Conservation (phyloP, 768 basidiomycete species). For the Amanita fuliginea region DNA sequence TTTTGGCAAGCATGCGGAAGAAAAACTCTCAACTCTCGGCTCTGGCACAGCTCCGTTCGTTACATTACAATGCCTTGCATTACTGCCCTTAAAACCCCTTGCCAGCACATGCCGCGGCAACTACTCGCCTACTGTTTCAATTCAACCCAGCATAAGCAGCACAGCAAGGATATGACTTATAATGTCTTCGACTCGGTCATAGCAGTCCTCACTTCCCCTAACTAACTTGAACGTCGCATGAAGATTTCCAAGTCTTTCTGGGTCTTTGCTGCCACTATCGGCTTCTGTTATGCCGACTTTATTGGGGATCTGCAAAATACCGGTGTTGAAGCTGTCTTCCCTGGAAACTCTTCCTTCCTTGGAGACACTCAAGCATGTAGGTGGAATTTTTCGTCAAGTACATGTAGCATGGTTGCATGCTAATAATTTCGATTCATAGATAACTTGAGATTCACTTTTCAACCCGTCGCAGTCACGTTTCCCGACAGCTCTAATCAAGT, state of each 20-base stretch:
- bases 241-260: neutral
- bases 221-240: neutral
- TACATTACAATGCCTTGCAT: no score
- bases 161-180: neutral
- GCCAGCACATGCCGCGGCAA: no score
- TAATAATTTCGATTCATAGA: slow-evolving; percentile 8
- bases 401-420: neutral
- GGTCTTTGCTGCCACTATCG: neutral
- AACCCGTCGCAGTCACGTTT: slow-evolving; percentile 20
- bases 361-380: neutral
- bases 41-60: no score
- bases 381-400: neutral
- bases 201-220: neutral
- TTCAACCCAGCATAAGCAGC: neutral
- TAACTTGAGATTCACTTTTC: slow-evolving; percentile 18
- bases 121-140: no score
- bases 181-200: neutral
- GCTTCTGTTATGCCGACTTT: neutral
- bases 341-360: neutral
- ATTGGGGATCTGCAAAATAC: neutral
- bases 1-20: no score
- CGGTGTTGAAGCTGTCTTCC: neutral
- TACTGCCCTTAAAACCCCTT: no score
- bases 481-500: slow-evolving; percentile 19
- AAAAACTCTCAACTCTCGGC: no score